Evolutionary conservation across 495 filamentous ascomycete species (phyloP), one percentile per base, ranked within the genome.

Genomic region (Chaetomium cochliodes): DNA sequence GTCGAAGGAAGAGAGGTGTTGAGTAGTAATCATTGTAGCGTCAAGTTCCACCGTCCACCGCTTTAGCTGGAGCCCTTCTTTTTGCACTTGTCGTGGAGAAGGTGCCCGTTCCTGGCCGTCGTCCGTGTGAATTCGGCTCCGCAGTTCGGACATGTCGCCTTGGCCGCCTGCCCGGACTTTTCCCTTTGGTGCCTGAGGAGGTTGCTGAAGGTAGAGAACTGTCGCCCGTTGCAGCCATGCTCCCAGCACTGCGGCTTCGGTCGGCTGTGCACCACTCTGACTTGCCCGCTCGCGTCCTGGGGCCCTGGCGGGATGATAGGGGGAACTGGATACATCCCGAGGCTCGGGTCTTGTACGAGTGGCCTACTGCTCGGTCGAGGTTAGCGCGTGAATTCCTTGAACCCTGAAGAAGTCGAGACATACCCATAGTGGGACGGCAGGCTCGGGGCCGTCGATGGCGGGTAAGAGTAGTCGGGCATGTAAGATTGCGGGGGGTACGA

Each of bases 131-230:
- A 97, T 62, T 96, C 92, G 11, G 92, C 92, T 20, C 91, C 91
- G 70, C 92, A 97, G 63, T 90, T 86, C 18, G 90, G 91, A 67
- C 92, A 97, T 49, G 87, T 86, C 16, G 91, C 91, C 74, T 96
- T 96, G 12, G 89, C 79, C 42, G 93, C 91, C 20, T 90, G 91
- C 11, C 92, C 92, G 2, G 91, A 93, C 73, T 94, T 96, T 73
- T 97, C 92, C n/a, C 92, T 85, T 72, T 97, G 92, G 71, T 97
- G 92, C 44, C 92, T 84, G 6, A 97, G 81, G 0, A 97, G 84
- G 73, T 97, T 97, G 86, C 92, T 96, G 73, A 97, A 97, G 15
- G 92, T 97, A 2, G 91, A 96, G 73, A 97, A 97, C 69, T 94
- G 89, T 18, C 92, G 87, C 30, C 92, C 92, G 70, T 96, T 96